Evolutionary conservation across 106 monocot genomes (phyloP).

Genomic region (Acorus gramineus): DNA sequence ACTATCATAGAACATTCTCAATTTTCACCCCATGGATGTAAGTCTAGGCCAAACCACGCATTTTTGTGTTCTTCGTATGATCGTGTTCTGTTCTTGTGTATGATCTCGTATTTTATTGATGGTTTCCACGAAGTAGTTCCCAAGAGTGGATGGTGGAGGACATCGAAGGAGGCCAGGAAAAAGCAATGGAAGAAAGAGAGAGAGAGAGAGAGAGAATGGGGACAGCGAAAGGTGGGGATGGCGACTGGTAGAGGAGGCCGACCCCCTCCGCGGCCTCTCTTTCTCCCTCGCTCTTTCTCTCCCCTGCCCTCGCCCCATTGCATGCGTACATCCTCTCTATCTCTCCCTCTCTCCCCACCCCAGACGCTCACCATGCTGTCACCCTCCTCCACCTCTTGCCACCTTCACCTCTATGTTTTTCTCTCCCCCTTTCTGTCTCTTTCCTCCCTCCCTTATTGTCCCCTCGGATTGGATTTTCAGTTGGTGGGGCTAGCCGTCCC

Average conservation of each 20-base stretch:
- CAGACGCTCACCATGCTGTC: background rate
- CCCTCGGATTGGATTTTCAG: too few species aligned
- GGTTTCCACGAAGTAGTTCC: too few species aligned
- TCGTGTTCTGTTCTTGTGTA: too few species aligned
- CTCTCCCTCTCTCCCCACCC: background rate
- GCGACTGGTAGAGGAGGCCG: background rate
- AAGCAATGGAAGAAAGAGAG: background rate
- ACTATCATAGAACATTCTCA: too few species aligned
- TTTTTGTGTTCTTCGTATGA: too few species aligned
- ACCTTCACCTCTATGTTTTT: background rate
- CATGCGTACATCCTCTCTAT: background rate
- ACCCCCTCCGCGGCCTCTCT: background rate
- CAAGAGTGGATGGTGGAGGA: too few species aligned
- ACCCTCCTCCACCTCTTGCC: background rate
- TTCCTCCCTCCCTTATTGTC: too few species aligned
- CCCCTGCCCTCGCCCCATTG: background rate
- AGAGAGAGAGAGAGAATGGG: slow-evolving; percentile 1
- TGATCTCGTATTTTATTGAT: too few species aligned
- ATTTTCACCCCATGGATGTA: too few species aligned
- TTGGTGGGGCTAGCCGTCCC: too few species aligned
- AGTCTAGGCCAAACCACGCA: too few species aligned
- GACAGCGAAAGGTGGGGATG: background rate
- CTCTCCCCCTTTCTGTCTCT: background rate
- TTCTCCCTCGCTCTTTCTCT: background rate
- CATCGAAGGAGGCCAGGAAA: background rate